phyloP scores from a whole-genome alignment of 129 eudicot species.

The Artemisia annua region DNA sequence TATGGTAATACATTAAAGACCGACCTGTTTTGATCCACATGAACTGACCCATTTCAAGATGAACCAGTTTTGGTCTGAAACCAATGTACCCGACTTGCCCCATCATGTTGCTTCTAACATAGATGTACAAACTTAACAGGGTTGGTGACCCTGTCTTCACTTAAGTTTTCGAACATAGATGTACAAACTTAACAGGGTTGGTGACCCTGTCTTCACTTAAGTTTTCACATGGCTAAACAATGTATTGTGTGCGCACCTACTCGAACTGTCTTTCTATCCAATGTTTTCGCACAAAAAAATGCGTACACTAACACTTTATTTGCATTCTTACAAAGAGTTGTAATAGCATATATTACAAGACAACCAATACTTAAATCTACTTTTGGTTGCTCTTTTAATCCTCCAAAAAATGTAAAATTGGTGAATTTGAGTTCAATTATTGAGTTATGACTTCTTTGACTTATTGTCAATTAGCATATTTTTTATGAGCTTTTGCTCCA shows the following conservation, averaged over 20 bases:
- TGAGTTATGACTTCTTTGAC: slow-evolving; percentile 25
- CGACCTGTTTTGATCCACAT: too few species aligned
- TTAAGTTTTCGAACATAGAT: background rate
- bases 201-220: background rate
- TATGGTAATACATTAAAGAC: too few species aligned
- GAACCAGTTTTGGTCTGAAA: too few species aligned
- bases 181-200: background rate
- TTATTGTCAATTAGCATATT: slow-evolving; percentile 26
- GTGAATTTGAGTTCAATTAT: slow-evolving; percentile 33
- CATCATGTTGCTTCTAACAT: background rate
- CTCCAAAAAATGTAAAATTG: slow-evolving; percentile 19
- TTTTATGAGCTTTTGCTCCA: slow-evolving; percentile 24
- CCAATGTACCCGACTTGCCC: too few species aligned
- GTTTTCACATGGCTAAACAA: slow-evolving; percentile 8
- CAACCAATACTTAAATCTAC: slow-evolving; percentile 1
- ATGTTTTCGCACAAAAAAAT: background rate
- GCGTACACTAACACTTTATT: background rate
- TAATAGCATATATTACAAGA: background rate
- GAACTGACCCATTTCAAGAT: too few species aligned
- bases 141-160: background rate
- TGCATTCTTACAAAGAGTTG: background rate
- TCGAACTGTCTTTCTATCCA: background rate
- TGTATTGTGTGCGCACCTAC: background rate
- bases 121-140: background rate
- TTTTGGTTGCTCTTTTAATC: slow-evolving; percentile 7